These are phyloP conservation scores for Castanea crenata DNA, from an alignment of 306 rosid species.

Conservation along the genomic window DNA sequence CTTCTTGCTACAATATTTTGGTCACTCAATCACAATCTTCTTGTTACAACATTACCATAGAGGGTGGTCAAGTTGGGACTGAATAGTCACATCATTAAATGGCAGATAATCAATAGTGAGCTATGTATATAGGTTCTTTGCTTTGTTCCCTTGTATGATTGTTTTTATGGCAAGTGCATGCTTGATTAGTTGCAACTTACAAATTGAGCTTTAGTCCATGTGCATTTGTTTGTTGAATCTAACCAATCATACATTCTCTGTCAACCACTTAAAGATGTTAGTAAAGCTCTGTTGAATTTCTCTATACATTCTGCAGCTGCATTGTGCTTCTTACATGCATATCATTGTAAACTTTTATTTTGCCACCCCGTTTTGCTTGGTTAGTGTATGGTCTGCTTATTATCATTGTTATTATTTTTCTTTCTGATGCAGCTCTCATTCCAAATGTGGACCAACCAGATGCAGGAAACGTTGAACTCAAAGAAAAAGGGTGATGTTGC, in stretches of 20 bases:
- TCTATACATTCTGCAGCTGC: background rate
- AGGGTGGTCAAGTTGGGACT: background rate
- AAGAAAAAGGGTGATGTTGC: slow-evolving; percentile 91
- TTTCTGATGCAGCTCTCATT: slow-evolving; percentile 74
- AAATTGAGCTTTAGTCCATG: background rate
- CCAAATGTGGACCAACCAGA: slow-evolving; percentile 99
- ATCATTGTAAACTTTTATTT: background rate
- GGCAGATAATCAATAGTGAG: background rate
- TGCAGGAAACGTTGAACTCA: slow-evolving; percentile 88
- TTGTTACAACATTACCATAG: background rate
- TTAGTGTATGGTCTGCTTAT: slow-evolving; percentile 3
- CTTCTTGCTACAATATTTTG: background rate
- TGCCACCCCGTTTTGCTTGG: background rate
- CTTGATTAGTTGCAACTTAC: background rate
- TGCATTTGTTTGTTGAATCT: background rate
- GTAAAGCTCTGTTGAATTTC: background rate
- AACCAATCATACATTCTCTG: background rate
- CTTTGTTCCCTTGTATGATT: background rate
- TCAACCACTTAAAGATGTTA: background rate
- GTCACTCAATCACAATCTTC: too few relatives aligned
- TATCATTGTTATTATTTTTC: background rate
- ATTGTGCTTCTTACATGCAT: background rate
- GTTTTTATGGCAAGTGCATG: background rate
- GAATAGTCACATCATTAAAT: background rate
- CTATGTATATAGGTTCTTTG: background rate